These are phyloP conservation scores for Nitzschia sp. DNA, from an alignment of 108 stramenopile genomes.

Conservation along the genomic window DNA sequence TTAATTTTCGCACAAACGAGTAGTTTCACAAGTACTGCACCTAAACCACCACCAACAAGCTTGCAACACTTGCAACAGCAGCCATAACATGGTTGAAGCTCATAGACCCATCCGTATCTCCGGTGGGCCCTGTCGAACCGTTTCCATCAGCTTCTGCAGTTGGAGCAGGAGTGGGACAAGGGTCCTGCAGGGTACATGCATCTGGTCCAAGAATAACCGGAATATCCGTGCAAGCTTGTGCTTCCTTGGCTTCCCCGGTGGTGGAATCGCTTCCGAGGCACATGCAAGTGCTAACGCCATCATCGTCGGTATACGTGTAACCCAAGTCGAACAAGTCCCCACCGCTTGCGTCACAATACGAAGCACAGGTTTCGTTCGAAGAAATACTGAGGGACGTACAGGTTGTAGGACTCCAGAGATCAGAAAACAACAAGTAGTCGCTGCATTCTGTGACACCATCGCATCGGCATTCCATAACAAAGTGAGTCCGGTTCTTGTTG, in stretches of 20 bases:
- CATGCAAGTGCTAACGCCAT: background rate
- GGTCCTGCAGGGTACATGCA: slow-evolving; percentile 8
- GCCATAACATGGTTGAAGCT: background rate
- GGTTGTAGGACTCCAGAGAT: background rate
- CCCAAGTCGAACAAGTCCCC: slow-evolving; percentile 19
- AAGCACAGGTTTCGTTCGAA: slow-evolving; percentile 3
- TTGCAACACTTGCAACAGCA: background rate
- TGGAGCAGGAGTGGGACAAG: slow-evolving; percentile 15
- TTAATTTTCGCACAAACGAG: too few relatives aligned
- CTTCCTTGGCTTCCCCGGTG: background rate
- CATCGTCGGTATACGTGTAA: background rate
- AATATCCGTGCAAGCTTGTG: slow-evolving; percentile 20
- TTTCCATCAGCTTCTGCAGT: background rate
- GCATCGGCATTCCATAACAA: slow-evolving; percentile 19
- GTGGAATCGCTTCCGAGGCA: slow-evolving; percentile 6
- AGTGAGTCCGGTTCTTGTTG: slow-evolving; percentile 23
- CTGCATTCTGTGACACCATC: slow-evolving; percentile 18
- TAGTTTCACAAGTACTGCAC: background rate
- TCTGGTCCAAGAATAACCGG: slow-evolving; percentile 7
- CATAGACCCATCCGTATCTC: too few relatives aligned
- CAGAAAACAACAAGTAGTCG: slow-evolving; percentile 26
- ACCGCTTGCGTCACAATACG: slow-evolving; percentile 9
- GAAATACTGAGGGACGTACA: slow-evolving; percentile 1
- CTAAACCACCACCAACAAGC: background rate
- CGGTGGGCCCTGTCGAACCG: too few relatives aligned